Evolutionary conservation across 2,329 filamentous ascomycete species (phyloP).

Genomic region (Monilinia laxa): DNA sequence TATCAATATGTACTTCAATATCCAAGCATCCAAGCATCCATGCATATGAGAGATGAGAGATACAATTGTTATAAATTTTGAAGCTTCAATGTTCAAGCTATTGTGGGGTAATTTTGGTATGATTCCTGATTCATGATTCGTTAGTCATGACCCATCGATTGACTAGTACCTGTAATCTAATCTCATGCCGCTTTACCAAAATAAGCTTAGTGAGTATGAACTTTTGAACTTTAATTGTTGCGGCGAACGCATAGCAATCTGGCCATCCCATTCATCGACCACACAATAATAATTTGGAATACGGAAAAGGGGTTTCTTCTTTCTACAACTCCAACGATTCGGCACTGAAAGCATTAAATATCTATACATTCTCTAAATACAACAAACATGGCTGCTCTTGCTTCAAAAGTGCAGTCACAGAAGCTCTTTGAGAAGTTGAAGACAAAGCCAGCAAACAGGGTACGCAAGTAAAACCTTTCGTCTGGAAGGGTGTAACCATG

Average conservation of each 20-base stretch:
- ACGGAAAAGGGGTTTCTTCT: constrained; percentile 26
- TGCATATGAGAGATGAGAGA: no score
- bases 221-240: constrained; percentile 8
- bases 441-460: constrained; percentile 91
- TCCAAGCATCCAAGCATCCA: no score
- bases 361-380: constrained; percentile 14
- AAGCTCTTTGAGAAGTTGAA: constrained; percentile 98
- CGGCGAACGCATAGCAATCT: constrained; percentile 35
- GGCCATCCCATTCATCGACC: constrained; percentile 28
- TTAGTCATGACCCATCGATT: neutral
- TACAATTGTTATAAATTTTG: neutral
- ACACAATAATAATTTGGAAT: neutral
- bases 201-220: constrained; percentile 12
- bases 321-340: neutral
- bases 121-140: neutral
- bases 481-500: constrained; percentile 19
- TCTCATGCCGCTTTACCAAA: constrained; percentile 10
- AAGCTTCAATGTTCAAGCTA: constrained; percentile 16
- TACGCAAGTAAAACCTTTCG: constrained; percentile 45
- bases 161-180: neutral
- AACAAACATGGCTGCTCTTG: constrained; percentile 60
- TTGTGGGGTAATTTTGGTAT: constrained; percentile 1
- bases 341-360: neutral
- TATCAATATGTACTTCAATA: no score
- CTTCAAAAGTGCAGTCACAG: constrained; percentile 91